phyloP scores from a whole-genome alignment of 1,139 yeast species.

The Lodderomyces margitis region DNA sequence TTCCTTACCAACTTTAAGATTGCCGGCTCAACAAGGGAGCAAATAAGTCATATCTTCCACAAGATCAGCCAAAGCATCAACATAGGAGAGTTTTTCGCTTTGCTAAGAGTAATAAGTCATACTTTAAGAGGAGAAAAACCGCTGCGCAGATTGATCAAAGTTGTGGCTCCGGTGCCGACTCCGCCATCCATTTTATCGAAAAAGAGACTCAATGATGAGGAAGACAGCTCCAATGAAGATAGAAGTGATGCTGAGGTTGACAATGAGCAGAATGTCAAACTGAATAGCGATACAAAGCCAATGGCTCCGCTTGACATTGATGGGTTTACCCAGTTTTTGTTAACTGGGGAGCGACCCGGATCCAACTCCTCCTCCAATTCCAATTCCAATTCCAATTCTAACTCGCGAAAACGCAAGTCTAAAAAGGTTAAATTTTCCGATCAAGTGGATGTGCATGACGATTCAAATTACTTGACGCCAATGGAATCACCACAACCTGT shows the following conservation, averaged over 20 bases:
- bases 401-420: conserved; percentile 27
- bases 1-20: conserved; percentile 64
- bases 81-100: conserved; percentile 75
- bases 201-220: conserved; percentile 48
- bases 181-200: conserved; percentile 68
- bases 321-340: conserved; percentile 68
- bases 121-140: conserved; percentile 49
- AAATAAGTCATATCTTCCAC: conserved; percentile 50
- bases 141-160: conserved; percentile 46
- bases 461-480: conserved; percentile 21
- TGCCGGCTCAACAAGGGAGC: conserved; percentile 37
- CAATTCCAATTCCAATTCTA: conserved; percentile 14
- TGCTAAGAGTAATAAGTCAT: conserved; percentile 63
- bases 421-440: conserved; percentile 74
- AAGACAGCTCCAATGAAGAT: conserved; percentile 27
- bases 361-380: neutral
- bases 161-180: conserved; percentile 58
- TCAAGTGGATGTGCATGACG: conserved; percentile 46
- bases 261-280: neutral
- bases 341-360: conserved; percentile 68
- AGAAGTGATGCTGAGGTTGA: neutral
- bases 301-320: conserved; percentile 57
- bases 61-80: conserved; percentile 53
- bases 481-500: conserved; percentile 24
- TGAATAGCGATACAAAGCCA: conserved; percentile 6